Base-by-base conservation (phyloP, 176 grass and related monocot species). In the Musa schizocarpa region DNA sequence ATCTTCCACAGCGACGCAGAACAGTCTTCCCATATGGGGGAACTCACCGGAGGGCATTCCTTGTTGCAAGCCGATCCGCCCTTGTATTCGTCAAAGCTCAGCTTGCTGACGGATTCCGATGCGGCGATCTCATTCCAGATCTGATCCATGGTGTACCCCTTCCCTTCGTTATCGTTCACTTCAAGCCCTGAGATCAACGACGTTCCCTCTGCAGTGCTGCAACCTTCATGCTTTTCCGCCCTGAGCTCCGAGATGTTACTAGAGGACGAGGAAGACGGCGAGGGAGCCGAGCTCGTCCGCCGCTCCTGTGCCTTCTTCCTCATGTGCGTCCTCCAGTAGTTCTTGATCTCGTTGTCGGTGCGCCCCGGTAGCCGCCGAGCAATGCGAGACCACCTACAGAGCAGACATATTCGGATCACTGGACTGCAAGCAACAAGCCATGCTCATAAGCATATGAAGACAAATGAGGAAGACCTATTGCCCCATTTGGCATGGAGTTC, bases 291-390 rank as follows among this genome's bases (percentile, higher is more conserved):
- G 85, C 22, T 29, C 26, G 26, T 84, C 86, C 74, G 81, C 68
- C 78, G 43, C 74, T 82, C 78, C 27, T 93, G 90, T 0, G 90
- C 95, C 72, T 89, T 86, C 88, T 94, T 94, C 75, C 95, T 71
- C 81, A 79, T 86, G 76, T 90, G 90, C 2, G 90, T 98, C 82
- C 95, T 85, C 95, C 95, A 98, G 86, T 89, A 98, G 82, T 98
- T 98, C 90, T 98, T 98, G 79, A 98, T 98, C 95, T 98, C 95
- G 72, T 98, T 98, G 86, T 98, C 95, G 3, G 95, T 98, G 80
- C 95, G 95, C 1, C 95, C 95, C 3, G 95, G 90, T 7, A 98
- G 95, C 75, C 77, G 93, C 48, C 88, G 83, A 9, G 95, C 95
- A 78, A 98, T 98, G 14, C 90, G 79, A 1, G 95, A 98, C 95